A percentile compares a stretch with the other conserved stretches of the same genome.
phyloP scores from a whole-genome alignment of 1,284 basidiomycete genomes.

The Trametes hirsuta region DNA sequence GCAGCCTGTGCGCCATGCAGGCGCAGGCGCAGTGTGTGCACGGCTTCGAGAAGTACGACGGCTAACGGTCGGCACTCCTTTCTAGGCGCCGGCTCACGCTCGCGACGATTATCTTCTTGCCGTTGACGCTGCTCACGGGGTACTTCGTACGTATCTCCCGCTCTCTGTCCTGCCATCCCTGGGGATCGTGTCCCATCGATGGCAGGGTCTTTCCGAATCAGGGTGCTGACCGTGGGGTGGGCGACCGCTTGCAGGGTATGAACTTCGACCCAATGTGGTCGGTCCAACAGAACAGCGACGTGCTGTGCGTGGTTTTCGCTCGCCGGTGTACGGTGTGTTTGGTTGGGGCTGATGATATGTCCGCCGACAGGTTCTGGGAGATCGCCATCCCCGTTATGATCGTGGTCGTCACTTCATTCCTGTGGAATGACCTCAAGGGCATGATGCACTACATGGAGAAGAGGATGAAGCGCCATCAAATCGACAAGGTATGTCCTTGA shows the following conservation, averaged over 20 bases:
- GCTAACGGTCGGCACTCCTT: constrained; percentile 9
- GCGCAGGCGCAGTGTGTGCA: background rate
- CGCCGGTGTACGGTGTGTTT: background rate
- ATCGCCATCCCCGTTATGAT: constrained; percentile 65
- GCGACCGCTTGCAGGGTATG: constrained; percentile 54
- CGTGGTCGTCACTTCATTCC: constrained; percentile 57
- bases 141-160: constrained; percentile 58
- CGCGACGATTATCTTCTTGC: constrained; percentile 71
- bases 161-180: background rate
- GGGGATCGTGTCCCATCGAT: background rate
- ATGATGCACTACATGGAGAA: constrained; percentile 51
- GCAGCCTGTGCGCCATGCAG: background rate
- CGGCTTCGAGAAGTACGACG: constrained; percentile 4
- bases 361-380: constrained; percentile 60
- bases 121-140: constrained; percentile 69
- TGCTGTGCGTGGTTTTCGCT: constrained; percentile 45
- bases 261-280: constrained; percentile 63
- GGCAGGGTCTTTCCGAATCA: background rate
- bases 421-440: constrained; percentile 53
- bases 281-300: constrained; percentile 50
- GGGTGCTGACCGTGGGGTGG: constrained; percentile 1
- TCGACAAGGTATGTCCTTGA: constrained; percentile 34
- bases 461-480: constrained; percentile 29
- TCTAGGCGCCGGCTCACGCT: constrained; percentile 57
- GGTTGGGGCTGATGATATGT: background rate